These are phyloP conservation scores for Dichomitus squalens DNA, from an alignment of 1,284 basidiomycete genomes.

Conservation along the genomic window DNA sequence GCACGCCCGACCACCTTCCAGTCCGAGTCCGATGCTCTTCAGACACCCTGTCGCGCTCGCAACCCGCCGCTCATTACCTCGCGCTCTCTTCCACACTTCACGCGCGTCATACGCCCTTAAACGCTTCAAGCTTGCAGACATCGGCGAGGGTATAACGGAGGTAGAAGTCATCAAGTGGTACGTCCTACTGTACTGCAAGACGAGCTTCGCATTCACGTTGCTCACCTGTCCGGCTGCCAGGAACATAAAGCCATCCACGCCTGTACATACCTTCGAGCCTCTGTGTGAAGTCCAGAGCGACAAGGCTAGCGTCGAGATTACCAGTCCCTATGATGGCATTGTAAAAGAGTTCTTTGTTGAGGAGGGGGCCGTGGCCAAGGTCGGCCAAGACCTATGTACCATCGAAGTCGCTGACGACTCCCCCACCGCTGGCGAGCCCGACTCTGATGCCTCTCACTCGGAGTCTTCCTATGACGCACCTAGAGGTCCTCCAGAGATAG, in stretches of 20 bases:
- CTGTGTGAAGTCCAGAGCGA: conserved; percentile 95
- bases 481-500: conserved; percentile 16
- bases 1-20: too few species aligned
- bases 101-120: conserved; percentile 52
- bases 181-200: conserved; percentile 27
- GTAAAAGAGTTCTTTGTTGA: conserved; percentile 75
- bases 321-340: conserved; percentile 83
- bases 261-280: conserved; percentile 79
- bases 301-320: conserved; percentile 94
- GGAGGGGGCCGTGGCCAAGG: conserved; percentile 87
- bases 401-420: conserved; percentile 77
- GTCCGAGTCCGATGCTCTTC: conserved; percentile 10
- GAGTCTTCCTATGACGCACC: conserved; percentile 4
- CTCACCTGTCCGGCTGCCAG: conserved; percentile 33
- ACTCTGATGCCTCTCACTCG: conserved; percentile 9
- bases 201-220: not conserved
- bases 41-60: conserved; percentile 10
- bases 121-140: conserved; percentile 91
- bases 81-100: conserved; percentile 48
- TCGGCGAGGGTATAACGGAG: conserved; percentile 91
- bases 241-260: conserved; percentile 62
- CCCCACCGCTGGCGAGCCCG: not conserved
- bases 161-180: conserved; percentile 90
- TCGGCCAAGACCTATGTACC: conserved; percentile 81
- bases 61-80: conserved; percentile 11